Conservation (phyloP, 2,329 filamentous ascomycete species). For the Epicoccum sorghinum region DNA sequence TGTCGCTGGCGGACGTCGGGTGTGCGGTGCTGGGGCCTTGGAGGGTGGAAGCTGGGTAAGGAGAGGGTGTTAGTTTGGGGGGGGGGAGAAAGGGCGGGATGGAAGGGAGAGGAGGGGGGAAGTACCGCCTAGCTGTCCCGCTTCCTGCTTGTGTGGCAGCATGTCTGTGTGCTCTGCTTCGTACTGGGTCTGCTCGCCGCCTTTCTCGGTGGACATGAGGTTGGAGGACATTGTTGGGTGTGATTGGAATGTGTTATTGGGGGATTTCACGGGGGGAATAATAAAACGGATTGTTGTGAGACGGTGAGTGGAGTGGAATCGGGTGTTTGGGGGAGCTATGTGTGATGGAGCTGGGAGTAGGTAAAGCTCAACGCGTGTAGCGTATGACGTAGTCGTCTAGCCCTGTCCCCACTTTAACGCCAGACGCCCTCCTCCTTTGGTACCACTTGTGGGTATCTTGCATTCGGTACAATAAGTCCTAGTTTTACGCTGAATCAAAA, state of each 20-base stretch:
- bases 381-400: constrained; percentile 25
- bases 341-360: constrained; percentile 10
- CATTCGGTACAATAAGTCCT: too few species aligned
- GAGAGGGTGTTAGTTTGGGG: not conserved
- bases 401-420: constrained; percentile 22
- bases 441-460: not conserved
- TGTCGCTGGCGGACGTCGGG: constrained; percentile 19
- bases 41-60: constrained; percentile 14
- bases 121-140: constrained; percentile 63
- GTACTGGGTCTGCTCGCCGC: constrained; percentile 68
- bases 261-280: too few species aligned
- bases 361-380: constrained; percentile 9
- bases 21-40: constrained; percentile 20
- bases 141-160: constrained; percentile 58
- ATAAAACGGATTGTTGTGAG: not conserved
- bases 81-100: not conserved
- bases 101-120: not conserved
- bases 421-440: constrained; percentile 18
- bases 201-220: constrained; percentile 64
- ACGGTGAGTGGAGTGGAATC: not conserved
- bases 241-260: not conserved
- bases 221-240: constrained; percentile 55
- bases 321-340: constrained; percentile 8
- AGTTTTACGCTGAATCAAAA: constrained; percentile 47
- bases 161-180: constrained; percentile 61